These are phyloP conservation scores for Rhodotorula sp. DNA, from an alignment of 1,284 basidiomycete genomes.

Conservation along the genomic window DNA sequence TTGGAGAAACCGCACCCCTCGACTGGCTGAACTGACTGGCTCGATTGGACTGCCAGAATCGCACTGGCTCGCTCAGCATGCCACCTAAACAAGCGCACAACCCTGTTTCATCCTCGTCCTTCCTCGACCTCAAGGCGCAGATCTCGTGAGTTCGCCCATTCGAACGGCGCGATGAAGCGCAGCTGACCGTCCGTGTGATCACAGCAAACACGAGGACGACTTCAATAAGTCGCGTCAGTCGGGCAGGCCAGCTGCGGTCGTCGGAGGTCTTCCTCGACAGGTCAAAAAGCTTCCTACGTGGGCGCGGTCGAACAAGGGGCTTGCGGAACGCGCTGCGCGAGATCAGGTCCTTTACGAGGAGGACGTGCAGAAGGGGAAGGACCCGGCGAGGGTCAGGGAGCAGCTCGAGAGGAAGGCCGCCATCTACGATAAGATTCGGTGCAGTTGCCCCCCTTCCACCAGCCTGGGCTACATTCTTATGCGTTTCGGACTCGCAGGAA, in stretches of 20 bases:
- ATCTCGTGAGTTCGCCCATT: constrained; percentile 20
- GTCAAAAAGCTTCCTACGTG: constrained; percentile 22
- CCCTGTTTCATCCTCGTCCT: constrained; percentile 22
- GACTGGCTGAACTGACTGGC: too few relatives aligned
- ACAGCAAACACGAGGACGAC: constrained; percentile 29
- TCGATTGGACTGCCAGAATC: too few relatives aligned
- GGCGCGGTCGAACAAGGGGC: constrained; percentile 31
- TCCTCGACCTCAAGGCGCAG: constrained; percentile 34
- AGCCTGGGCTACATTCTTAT: too few relatives aligned
- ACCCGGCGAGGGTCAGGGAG: constrained; percentile 16
- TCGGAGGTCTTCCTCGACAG: not conserved
- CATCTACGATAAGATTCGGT: constrained; percentile 42
- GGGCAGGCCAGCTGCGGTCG: not conserved
- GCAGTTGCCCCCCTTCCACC: not conserved
- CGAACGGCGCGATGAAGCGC: not conserved
- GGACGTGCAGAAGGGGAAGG: constrained; percentile 1
- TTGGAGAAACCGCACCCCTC: too few relatives aligned
- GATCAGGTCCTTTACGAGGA: constrained; percentile 33
- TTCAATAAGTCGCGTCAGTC: constrained; percentile 18
- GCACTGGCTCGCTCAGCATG: not conserved
- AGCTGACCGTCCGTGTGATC: not conserved
- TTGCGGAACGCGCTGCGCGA: constrained; percentile 3
- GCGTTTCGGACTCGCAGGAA: constrained; percentile 49
- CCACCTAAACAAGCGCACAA: constrained; percentile 8
- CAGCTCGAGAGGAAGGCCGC: constrained; percentile 41